phyloP scores from a whole-genome alignment of 768 basidiomycete genomes.

The Tylopilus plumbeoviolaceoides region DNA sequence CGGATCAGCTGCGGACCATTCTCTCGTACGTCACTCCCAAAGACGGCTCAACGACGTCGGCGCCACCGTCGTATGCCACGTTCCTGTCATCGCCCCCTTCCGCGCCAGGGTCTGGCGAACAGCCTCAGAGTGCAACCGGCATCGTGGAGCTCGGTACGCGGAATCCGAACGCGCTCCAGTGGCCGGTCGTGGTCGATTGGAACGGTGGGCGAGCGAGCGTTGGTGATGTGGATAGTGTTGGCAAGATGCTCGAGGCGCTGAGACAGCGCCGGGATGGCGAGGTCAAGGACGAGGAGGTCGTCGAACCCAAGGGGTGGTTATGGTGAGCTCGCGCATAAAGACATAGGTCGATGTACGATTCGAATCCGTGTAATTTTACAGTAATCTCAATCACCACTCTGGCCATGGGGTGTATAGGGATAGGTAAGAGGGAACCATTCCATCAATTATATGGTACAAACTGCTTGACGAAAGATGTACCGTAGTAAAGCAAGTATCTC shows the following conservation, averaged over 20 bases:
- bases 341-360: background rate
- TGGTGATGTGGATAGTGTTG: slow-evolving; percentile 69
- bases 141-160: slow-evolving; percentile 48
- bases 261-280: slow-evolving; percentile 69
- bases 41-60: slow-evolving; percentile 27
- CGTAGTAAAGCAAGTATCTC: background rate
- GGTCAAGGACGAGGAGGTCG: slow-evolving; percentile 36
- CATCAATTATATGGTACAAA: background rate
- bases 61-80: slow-evolving; percentile 24
- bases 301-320: slow-evolving; percentile 56
- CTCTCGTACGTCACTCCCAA: slow-evolving; percentile 47
- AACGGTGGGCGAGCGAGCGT: slow-evolving; percentile 56
- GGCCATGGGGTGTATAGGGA: background rate
- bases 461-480: background rate
- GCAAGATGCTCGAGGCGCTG: slow-evolving; percentile 57
- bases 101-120: slow-evolving; percentile 32
- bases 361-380: background rate
- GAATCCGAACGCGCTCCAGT: slow-evolving; percentile 62
- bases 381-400: background rate
- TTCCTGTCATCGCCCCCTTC: slow-evolving; percentile 66
- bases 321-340: slow-evolving; percentile 20
- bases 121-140: slow-evolving; percentile 39
- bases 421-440: no score
- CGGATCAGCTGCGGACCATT: slow-evolving; percentile 67
- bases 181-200: slow-evolving; percentile 84